A percentile compares a stretch with the other conserved stretches of the same genome.
These are phyloP conservation scores for Amylostereum areolatum DNA, from an alignment of 1,284 basidiomycete genomes.

Conservation along the genomic window DNA sequence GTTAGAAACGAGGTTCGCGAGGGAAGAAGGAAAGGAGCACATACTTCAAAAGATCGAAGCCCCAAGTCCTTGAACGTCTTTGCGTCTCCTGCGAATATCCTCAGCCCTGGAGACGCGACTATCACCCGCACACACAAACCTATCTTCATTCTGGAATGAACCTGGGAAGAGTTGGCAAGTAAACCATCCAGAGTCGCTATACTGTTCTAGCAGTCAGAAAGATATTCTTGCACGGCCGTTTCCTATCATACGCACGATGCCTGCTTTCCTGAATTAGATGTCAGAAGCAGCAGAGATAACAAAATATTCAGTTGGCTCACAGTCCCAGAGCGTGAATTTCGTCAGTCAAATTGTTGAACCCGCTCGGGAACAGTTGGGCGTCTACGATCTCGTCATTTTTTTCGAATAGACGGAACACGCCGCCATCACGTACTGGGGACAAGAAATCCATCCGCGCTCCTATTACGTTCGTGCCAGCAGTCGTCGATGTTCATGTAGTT, in stretches of 20 bases:
- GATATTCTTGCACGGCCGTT: background rate
- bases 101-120: background rate
- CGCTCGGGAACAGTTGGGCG: constrained; percentile 37
- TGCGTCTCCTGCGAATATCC: constrained; percentile 33
- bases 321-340: constrained; percentile 45
- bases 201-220: constrained; percentile 23
- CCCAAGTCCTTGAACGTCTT: constrained; percentile 52
- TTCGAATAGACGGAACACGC: background rate
- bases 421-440: constrained; percentile 29
- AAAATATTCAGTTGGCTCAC: constrained; percentile 25
- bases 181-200: constrained; percentile 47
- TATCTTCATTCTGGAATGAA: constrained; percentile 40
- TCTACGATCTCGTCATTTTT: constrained; percentile 27
- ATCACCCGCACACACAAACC: constrained; percentile 17
- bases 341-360: constrained; percentile 47
- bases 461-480: constrained; percentile 49
- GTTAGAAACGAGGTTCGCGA: background rate
- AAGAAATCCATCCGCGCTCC: constrained; percentile 39
- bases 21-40: constrained; percentile 12
- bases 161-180: constrained; percentile 44
- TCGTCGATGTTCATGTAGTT: constrained; percentile 51
- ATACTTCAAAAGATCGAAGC: constrained; percentile 54
- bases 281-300: background rate
- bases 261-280: constrained; percentile 1
- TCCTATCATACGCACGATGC: constrained; percentile 1